Base-by-base conservation (phyloP, 2,329 filamentous ascomycete species). In the Chrysosporium keratinophilum region DNA sequence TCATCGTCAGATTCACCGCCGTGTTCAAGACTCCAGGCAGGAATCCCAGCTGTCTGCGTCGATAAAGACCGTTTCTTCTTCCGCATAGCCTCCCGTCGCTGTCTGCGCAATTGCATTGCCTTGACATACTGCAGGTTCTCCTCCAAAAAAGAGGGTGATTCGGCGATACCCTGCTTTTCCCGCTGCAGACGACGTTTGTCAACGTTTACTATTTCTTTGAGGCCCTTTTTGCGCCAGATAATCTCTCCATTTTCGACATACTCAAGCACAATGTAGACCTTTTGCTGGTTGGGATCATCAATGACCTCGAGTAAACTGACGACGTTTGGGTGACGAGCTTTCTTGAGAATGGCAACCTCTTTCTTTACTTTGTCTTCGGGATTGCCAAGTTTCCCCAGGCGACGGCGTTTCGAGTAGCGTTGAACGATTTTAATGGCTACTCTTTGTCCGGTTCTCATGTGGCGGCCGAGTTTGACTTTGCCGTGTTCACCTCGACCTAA, bases 341-440 rank as follows among this genome's bases (percentile, higher is more conserved):
- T 98, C 71, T 98, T 98, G 63, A 98, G 76, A 55, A 98, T 97
- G 65, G 93, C 93, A 59, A 98, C 95, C 73, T 98, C 93, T 67
- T 87, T 85, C 74, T 95, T 96, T 54, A 91, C 84, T 65, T 87
- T 87, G 59, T 78, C 76, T 64, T 84, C 81, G 15, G 82, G 79
- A 56, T 81, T 81, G n/a, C 78, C 81, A 39, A 81, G 71, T 63
- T 81, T 81, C 51, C 93, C 93, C n/a, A 98, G 78, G 23, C 91
- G 86, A 54, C 90, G 83, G 63, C 88, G 88, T 73, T 95, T 96
- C 50, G 91, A 95, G 67, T 93, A 95, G 37, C 93, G 83, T 55
- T 95, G 88, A 45, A 98, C 95, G 63, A 98, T 98, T 74, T 98
- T 98, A 78, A 98, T 96, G 54, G 93, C 93, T 3, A 98, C 91